Evolutionary conservation across 345 rosid genomes (phyloP), one percentile per base, ranked within the genome.

Genomic region (Camelina sativa): DNA sequence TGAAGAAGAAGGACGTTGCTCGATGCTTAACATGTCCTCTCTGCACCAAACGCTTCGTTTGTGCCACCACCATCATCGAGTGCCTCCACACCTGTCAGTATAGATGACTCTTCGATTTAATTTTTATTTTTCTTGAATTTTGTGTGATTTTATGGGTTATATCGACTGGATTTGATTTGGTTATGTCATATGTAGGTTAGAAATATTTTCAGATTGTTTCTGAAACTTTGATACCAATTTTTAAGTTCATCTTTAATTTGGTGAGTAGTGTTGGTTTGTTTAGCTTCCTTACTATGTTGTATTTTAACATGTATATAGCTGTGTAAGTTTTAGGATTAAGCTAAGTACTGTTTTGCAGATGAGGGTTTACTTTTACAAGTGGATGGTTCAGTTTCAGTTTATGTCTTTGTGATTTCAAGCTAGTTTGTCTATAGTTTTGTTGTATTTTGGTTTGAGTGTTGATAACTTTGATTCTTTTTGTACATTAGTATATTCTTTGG

Each of bases 81-180:
- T 76, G 79, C 44, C 50, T 69, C 16, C 74, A 76, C 64, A 62
- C 69, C 4, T 76, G 79, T 62, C 1, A 62, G 67, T 62, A 3
- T 22, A n/a, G 51, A 23, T 22, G 30, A 65, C 51, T 16, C 34
- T 67, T 64, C 5, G 22, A 65, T 11, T 74, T 28, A 13, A 28
- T 7, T 46, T 46, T 7, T 15, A 1, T 6, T 22, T 61, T 3
- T 9, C 4, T 15, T 16, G 28, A 23, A 2, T 2, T 67, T 5
- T 48, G 2, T 30, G 12, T 71, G 16, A 20, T 47, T 17, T 58
- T 25, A 32, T 70, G 17, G 19, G 57, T 19, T 17, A 5, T 32
- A 19, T 58, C 13, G 32, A 30, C 5, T 57, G 22, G 40, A 2
- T 50, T 22, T 22, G 35, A 41, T 65, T 22, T 50, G 5, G 11